These are phyloP conservation scores for Persicaria tinctoria DNA, from an alignment of 148 eudicot species.

Conservation along the genomic window DNA sequence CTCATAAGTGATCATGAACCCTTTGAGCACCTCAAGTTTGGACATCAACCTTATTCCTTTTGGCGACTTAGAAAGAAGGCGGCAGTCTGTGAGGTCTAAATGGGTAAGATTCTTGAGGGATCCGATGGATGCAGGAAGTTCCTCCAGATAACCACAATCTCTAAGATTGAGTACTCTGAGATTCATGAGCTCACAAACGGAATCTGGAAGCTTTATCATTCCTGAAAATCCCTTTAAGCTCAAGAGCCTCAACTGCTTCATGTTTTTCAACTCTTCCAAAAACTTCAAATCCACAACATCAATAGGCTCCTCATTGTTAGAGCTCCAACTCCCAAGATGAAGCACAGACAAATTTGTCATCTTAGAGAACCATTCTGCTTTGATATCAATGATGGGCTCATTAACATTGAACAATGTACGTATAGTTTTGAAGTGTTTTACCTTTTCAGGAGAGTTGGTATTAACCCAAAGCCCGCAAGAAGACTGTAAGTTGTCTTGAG, in stretches of 20 bases:
- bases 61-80: constrained; percentile 34
- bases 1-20: constrained; percentile 32
- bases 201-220: constrained; percentile 24
- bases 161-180: constrained; percentile 33
- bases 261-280: constrained; percentile 21
- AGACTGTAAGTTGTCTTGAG: background rate
- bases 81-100: constrained; percentile 48
- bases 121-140: constrained; percentile 27
- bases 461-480: background rate
- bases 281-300: constrained; percentile 25
- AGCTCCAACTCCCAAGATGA: constrained; percentile 44
- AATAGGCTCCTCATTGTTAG: constrained; percentile 20
- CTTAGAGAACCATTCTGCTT: constrained; percentile 20
- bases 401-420: constrained; percentile 25
- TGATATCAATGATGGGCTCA: constrained; percentile 20
- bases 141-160: constrained; percentile 14
- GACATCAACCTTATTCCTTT: constrained; percentile 24
- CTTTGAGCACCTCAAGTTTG: constrained; percentile 38
- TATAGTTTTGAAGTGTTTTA: background rate
- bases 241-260: constrained; percentile 25
- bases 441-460: background rate
- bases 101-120: constrained; percentile 34
- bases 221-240: constrained; percentile 47
- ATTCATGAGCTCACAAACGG: constrained; percentile 25
- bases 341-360: constrained; percentile 35